Evolutionary conservation across 305 asterid species (phyloP).

Genomic region (Fraxinus platypoda): DNA sequence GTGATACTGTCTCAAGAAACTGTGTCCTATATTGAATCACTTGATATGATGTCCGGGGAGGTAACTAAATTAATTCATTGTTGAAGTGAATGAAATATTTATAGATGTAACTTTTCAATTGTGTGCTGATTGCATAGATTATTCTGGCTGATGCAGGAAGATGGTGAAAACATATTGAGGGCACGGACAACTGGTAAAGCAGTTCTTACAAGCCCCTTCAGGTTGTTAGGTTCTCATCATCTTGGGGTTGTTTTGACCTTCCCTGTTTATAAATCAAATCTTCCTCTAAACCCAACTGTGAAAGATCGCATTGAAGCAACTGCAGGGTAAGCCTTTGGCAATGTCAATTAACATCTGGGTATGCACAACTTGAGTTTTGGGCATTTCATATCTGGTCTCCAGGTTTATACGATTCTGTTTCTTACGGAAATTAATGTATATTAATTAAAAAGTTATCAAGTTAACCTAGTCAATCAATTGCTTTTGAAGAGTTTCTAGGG

Average conservation of each 20-base stretch:
- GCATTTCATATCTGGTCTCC: not conserved
- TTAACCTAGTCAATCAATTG: not conserved
- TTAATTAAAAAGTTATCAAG: not conserved
- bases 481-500: not conserved
- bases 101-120: not conserved
- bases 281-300: slow-evolving; percentile 60
- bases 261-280: slow-evolving; percentile 76
- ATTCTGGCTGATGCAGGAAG: slow-evolving; percentile 58
- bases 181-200: slow-evolving; percentile 94
- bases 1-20: slow-evolving; percentile 94
- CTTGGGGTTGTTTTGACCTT: slow-evolving; percentile 95
- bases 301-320: slow-evolving; percentile 69
- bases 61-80: slow-evolving; percentile 30
- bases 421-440: not conserved
- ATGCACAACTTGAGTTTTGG: not conserved
- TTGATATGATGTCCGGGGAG: slow-evolving; percentile 99
- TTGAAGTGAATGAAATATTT: not conserved
- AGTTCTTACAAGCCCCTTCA: slow-evolving; percentile 87
- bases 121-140: slow-evolving; percentile 17
- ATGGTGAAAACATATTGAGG: slow-evolving; percentile 86
- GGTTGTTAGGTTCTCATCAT: slow-evolving; percentile 73
- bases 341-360: not conserved
- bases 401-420: not conserved
- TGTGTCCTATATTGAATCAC: slow-evolving; percentile 73
- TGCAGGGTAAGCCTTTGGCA: slow-evolving; percentile 62